Evolutionary conservation across 2,329 filamentous ascomycete species (phyloP).

Genomic region (Fusarium begoniae): DNA sequence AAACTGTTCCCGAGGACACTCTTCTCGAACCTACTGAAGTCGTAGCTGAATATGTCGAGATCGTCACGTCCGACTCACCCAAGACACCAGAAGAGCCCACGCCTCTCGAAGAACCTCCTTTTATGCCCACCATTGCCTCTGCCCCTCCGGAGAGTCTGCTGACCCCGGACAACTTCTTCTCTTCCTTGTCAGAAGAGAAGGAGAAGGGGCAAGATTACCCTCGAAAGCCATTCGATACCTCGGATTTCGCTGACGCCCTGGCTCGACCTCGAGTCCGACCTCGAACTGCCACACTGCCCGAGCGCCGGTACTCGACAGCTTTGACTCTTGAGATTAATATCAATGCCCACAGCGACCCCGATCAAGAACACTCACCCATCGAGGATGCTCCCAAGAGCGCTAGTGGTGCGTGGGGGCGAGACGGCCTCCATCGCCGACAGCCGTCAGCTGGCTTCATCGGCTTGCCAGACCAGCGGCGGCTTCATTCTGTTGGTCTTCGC

Average conservation of each 20-base stretch:
- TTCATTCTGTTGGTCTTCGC: constrained; percentile 41
- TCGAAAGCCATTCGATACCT: constrained; percentile 20
- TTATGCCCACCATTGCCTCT: constrained; percentile 22
- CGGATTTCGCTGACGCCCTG: constrained; percentile 24
- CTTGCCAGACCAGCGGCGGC: constrained; percentile 36
- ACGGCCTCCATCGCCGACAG: constrained; percentile 32
- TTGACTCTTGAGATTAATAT: constrained; percentile 38
- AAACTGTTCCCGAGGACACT: constrained; percentile 36
- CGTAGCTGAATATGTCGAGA: constrained; percentile 4
- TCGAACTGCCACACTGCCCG: constrained; percentile 35
- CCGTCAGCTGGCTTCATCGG: constrained; percentile 42
- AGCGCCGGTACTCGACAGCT: constrained; percentile 40
- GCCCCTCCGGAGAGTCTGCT: constrained; percentile 31
- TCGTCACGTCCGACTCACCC: neutral
- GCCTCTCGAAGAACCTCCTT: constrained; percentile 7
- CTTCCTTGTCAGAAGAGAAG: constrained; percentile 14
- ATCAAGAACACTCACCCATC: constrained; percentile 31
- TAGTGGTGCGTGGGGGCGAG: constrained; percentile 11
- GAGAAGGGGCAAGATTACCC: constrained; percentile 21
- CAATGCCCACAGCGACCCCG: constrained; percentile 24
- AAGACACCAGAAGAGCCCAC: neutral
- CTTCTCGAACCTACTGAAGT: constrained; percentile 17
- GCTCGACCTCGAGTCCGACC: constrained; percentile 20
- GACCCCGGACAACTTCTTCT: constrained; percentile 17
- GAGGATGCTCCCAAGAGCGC: constrained; percentile 37